These are phyloP conservation scores for Paratinospora sagittata DNA, from an alignment of 164 flowering plant genomes.

Conservation along the genomic window DNA sequence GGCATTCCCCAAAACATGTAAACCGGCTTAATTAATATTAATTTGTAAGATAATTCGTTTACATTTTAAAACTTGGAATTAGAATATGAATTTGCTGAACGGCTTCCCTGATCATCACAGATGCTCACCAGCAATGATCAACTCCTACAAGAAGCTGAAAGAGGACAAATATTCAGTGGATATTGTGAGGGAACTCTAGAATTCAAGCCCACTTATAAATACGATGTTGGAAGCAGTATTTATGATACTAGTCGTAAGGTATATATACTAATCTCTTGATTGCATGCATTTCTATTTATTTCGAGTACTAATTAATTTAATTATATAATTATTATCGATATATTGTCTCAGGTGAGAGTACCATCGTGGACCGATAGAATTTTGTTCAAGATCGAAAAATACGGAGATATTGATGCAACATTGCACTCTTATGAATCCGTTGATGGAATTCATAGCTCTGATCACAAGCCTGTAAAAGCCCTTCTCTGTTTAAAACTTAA, in stretches of 20 bases:
- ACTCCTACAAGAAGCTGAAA: conserved; percentile 63
- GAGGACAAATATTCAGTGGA: conserved; percentile 62
- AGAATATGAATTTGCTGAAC: too few relatives aligned
- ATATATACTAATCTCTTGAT: background rate
- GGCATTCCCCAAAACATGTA: too few relatives aligned
- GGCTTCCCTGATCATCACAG: conserved; percentile 10
- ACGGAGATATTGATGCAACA: conserved; percentile 30
- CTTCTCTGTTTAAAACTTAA: conserved; percentile 48
- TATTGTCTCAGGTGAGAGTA: conserved; percentile 40
- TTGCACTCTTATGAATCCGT: conserved; percentile 61
- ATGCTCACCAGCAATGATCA: conserved; percentile 56
- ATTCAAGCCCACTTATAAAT: conserved; percentile 75
- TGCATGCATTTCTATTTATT: background rate
- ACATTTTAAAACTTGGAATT: too few relatives aligned
- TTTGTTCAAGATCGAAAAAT: conserved; percentile 53
- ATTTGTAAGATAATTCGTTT: too few relatives aligned
- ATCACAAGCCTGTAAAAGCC: conserved; percentile 77
- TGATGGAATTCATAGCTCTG: conserved; percentile 53
- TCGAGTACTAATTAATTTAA: too few relatives aligned
- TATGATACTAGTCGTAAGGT: conserved; percentile 83
- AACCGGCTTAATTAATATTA: too few relatives aligned
- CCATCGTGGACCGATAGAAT: conserved; percentile 81
- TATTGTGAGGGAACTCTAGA: conserved; percentile 53
- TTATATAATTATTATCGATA: too few relatives aligned
- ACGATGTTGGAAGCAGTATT: conserved; percentile 54